A percentile compares a stretch with the other conserved stretches of the same genome.
These are phyloP conservation scores for Thuja plicata DNA, from an alignment of 83 land plant genomes.

Conservation along the genomic window DNA sequence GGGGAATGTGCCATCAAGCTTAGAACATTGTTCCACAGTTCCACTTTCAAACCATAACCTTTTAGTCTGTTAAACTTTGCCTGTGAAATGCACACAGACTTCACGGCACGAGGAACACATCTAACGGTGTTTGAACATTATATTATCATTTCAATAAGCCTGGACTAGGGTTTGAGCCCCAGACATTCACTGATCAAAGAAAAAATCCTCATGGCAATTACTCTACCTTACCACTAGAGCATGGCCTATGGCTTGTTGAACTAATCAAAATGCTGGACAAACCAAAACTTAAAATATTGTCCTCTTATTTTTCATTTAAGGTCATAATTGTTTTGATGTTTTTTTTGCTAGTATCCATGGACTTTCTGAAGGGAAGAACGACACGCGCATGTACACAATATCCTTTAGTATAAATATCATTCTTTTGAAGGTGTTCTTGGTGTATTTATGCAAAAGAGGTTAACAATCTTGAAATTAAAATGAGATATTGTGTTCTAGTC, in stretches of 20 bases:
- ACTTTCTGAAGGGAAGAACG: not conserved
- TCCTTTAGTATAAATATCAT: not conserved
- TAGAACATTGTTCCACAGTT: not conserved
- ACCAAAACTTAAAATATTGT: not conserved
- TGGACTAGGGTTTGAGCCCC: not conserved
- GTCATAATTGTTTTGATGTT: not conserved
- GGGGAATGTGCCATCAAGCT: not conserved
- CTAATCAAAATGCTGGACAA: not conserved
- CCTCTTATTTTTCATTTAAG: not conserved
- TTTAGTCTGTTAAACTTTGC: not conserved
- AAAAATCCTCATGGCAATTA: not conserved
- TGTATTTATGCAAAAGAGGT: not conserved
- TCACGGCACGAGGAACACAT: not conserved
- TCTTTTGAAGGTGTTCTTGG: not conserved
- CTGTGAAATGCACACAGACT: not conserved
- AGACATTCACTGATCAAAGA: not conserved
- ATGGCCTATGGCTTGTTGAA: not conserved
- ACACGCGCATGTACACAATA: not conserved
- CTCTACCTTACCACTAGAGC: not conserved
- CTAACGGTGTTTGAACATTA: not conserved
- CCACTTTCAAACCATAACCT: not conserved
- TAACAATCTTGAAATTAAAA: not conserved
- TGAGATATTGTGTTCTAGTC: not conserved
- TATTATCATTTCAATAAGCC: not conserved
- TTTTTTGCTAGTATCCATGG: not conserved